Conservation (phyloP, 2,329 filamentous ascomycete genomes). For the Hypocrella siamensis region DNA sequence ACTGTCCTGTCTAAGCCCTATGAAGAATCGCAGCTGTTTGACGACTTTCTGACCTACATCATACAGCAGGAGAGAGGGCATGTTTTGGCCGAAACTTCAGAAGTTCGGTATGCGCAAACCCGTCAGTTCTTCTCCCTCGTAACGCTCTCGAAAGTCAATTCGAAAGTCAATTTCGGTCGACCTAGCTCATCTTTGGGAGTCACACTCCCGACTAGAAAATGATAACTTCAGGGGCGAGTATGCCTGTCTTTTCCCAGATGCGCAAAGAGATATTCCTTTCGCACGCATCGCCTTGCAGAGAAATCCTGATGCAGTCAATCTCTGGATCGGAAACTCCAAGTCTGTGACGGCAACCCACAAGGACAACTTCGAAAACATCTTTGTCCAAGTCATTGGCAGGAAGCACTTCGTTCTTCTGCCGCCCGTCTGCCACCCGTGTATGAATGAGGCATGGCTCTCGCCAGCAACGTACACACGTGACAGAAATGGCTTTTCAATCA, state of each 20-base stretch:
- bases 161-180: too few relatives aligned
- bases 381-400: constrained; percentile 55
- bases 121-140: constrained; percentile 28
- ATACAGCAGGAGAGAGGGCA: constrained; percentile 35
- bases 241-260: constrained; percentile 40
- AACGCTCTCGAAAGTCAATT: neutral
- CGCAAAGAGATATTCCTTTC: constrained; percentile 51
- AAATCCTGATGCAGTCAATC: constrained; percentile 59
- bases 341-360: constrained; percentile 62
- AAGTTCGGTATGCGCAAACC: constrained; percentile 61
- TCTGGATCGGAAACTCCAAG: constrained; percentile 64
- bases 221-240: constrained; percentile 71
- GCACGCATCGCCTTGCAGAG: constrained; percentile 54
- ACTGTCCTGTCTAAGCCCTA: constrained; percentile 55
- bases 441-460: constrained; percentile 44
- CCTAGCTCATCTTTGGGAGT: too few relatives aligned
- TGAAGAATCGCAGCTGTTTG: constrained; percentile 49
- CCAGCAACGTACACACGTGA: constrained; percentile 41
- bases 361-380: constrained; percentile 77
- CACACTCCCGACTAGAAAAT: constrained; percentile 44
- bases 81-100: constrained; percentile 14
- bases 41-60: constrained; percentile 45
- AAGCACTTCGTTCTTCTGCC: constrained; percentile 66
- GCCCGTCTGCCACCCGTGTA: constrained; percentile 52
- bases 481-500: constrained; percentile 12